These are phyloP conservation scores for Aspergillus niger DNA, from an alignment of 2,329 filamentous ascomycete genomes.

Conservation along the genomic window DNA sequence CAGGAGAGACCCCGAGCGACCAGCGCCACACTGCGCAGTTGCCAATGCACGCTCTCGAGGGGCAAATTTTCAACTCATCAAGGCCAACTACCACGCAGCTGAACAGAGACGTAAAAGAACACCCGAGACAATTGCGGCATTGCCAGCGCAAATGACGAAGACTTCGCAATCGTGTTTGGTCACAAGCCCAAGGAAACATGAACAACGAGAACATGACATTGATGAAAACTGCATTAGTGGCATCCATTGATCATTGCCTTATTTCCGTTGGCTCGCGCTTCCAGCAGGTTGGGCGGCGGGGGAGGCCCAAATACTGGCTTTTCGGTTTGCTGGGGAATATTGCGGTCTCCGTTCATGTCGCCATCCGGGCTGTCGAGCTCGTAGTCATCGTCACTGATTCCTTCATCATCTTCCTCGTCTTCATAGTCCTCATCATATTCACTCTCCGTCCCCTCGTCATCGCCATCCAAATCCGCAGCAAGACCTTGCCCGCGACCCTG, in stretches of 20 bases:
- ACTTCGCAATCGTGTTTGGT: slow-evolving; percentile 1
- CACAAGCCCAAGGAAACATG: slow-evolving; percentile 10
- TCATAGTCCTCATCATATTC: slow-evolving; percentile 63
- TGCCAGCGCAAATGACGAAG: slow-evolving; percentile 1
- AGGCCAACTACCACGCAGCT: slow-evolving; percentile 4
- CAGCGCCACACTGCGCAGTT: slow-evolving; percentile 9
- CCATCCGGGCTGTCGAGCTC: slow-evolving; percentile 41
- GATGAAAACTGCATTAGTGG: slow-evolving; percentile 21
- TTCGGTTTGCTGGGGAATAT: slow-evolving; percentile 32
- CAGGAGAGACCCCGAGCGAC: slow-evolving; percentile 14
- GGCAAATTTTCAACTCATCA: slow-evolving; percentile 4
- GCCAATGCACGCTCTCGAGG: slow-evolving; percentile 5
- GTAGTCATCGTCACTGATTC: slow-evolving; percentile 60
- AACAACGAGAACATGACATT: slow-evolving; percentile 5
- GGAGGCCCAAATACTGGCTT: slow-evolving; percentile 53
- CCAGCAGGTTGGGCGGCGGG: slow-evolving; percentile 53
- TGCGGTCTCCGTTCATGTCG: slow-evolving; percentile 29
- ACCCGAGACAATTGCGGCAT: slow-evolving; percentile 8
- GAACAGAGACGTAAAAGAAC: slow-evolving; percentile 6
- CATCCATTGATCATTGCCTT: slow-evolving; percentile 48
- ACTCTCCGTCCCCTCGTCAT: slow-evolving; percentile 43
- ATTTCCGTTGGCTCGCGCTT: slow-evolving; percentile 50
- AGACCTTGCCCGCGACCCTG: slow-evolving; percentile 79
- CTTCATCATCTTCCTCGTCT: slow-evolving; percentile 66
- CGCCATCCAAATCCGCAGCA: slow-evolving; percentile 60